Percentiles rank a stretch among this genome's conserved stretches.
phyloP scores from a whole-genome alignment of 2,329 filamentous ascomycete genomes.

The Kalmusia sp. region DNA sequence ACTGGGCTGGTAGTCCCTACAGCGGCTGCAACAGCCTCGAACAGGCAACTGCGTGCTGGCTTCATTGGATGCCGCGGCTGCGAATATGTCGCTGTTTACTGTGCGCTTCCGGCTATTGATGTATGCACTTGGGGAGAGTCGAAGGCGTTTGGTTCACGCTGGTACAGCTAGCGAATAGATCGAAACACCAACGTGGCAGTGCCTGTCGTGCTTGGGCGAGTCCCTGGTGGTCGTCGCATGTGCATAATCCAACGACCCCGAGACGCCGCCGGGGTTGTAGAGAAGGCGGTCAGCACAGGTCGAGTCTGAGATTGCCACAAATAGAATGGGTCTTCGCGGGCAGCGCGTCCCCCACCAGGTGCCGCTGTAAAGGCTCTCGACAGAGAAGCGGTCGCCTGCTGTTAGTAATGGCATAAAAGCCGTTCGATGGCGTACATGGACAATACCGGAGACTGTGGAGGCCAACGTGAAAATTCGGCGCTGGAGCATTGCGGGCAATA shows the following conservation, averaged over 20 bases:
- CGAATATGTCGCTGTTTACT: not conserved
- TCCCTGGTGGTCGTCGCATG: not conserved
- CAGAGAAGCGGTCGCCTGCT: too few species aligned
- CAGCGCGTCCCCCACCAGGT: not conserved
- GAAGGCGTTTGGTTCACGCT: not conserved
- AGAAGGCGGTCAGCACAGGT: slow-evolving; percentile 13
- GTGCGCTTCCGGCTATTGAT: not conserved
- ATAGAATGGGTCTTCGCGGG: slow-evolving; percentile 10
- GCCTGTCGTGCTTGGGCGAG: not conserved
- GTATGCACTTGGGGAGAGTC: not conserved
- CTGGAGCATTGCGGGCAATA: slow-evolving; percentile 10
- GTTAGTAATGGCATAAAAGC: not conserved
- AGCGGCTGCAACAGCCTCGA: slow-evolving; percentile 1
- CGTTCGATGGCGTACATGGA: not conserved
- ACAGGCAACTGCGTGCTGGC: slow-evolving; percentile 13
- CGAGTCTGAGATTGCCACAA: slow-evolving; percentile 29
- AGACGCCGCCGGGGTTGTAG: slow-evolving; percentile 1
- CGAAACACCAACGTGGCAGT: slow-evolving; percentile 7
- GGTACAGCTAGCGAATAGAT: not conserved
- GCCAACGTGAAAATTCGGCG: slow-evolving; percentile 2
- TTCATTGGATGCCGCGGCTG: slow-evolving; percentile 6
- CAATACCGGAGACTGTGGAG: not conserved
- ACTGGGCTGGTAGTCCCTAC: not conserved
- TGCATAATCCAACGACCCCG: slow-evolving; percentile 14
- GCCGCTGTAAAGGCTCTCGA: not conserved